A percentile compares a stretch with the other conserved stretches of the same genome.
Conservation (phyloP, 805 yeast genomes). For the Metschnikowia koreensis region DNA sequence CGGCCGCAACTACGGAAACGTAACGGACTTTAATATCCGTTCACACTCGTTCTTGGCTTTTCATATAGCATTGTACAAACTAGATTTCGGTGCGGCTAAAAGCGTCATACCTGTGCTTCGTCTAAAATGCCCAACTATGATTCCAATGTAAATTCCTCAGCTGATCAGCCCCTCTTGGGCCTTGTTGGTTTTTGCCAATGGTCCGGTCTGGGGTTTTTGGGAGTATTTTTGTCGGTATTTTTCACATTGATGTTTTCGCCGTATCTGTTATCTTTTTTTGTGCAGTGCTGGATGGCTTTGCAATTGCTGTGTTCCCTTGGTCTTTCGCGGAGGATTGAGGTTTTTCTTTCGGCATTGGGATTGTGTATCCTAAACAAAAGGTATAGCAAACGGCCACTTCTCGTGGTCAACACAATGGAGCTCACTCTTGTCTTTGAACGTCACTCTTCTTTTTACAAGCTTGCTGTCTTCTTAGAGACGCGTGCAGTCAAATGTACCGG, state of each 20-base stretch:
- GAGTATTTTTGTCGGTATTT: not conserved
- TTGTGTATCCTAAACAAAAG: constrained; percentile 63
- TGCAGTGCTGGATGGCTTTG: not conserved
- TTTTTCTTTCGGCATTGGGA: constrained; percentile 59
- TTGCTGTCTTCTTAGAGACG: constrained; percentile 30
- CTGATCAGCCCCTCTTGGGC: constrained; percentile 16
- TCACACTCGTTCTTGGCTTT: constrained; percentile 5
- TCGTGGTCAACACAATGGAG: constrained; percentile 73
- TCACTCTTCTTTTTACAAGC: constrained; percentile 23
- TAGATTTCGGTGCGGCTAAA: constrained; percentile 3
- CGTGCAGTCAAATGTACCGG: constrained; percentile 71
- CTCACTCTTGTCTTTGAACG: constrained; percentile 76
- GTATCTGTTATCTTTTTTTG: not conserved
- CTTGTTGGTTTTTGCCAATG: constrained; percentile 11
- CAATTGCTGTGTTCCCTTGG: constrained; percentile 15
- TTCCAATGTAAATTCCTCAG: constrained; percentile 2
- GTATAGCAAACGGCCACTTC: constrained; percentile 60
- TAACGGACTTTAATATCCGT: constrained; percentile 23
- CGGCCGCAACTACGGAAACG: constrained; percentile 71
- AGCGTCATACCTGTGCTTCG: not conserved
- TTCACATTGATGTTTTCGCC: not conserved
- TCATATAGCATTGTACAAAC: not conserved
- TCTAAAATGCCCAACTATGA: not conserved
- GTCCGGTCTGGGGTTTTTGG: constrained; percentile 1
- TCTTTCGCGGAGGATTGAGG: constrained; percentile 14